Percentiles rank a stretch among this genome's conserved stretches.
Conservation (phyloP, 495 filamentous ascomycete species). For the Sporormia fimetaria region DNA sequence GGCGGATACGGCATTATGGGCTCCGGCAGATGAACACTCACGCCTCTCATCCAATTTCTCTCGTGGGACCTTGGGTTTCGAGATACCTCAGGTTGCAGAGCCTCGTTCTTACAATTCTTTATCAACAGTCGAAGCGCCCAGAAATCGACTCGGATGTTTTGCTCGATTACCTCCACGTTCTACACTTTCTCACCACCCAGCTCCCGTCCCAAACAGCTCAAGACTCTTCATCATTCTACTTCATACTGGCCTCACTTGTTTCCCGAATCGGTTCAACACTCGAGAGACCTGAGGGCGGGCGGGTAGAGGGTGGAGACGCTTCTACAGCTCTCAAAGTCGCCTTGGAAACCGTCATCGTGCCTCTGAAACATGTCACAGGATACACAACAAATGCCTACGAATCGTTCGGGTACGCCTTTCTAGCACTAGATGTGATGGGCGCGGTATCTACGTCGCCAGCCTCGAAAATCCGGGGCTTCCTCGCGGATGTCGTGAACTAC, state of each 20-base stretch:
- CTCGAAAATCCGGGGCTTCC: conserved; percentile 30
- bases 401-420: conserved; percentile 45
- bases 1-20: conserved; percentile 29
- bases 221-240: conserved; percentile 30
- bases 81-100: conserved; percentile 30
- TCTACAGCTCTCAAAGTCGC: conserved; percentile 1
- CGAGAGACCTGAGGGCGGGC: too few species aligned
- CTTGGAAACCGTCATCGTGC: conserved; percentile 35
- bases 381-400: conserved; percentile 44
- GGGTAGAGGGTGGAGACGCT: background rate
- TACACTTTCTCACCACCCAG: conserved; percentile 22
- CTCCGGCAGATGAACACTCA: conserved; percentile 30
- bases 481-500: conserved; percentile 44
- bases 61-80: conserved; percentile 31
- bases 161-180: conserved; percentile 7
- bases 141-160: conserved; percentile 1
- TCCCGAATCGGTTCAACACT: conserved; percentile 1
- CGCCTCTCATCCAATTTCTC: too few species aligned
- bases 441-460: conserved; percentile 33
- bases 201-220: conserved; percentile 19
- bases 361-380: conserved; percentile 38
- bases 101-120: conserved; percentile 26
- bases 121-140: conserved; percentile 1
- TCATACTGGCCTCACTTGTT: conserved; percentile 23
- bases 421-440: conserved; percentile 37